phyloP scores from a whole-genome alignment of 495 filamentous ascomycete species.

The Glonium stellatum region DNA sequence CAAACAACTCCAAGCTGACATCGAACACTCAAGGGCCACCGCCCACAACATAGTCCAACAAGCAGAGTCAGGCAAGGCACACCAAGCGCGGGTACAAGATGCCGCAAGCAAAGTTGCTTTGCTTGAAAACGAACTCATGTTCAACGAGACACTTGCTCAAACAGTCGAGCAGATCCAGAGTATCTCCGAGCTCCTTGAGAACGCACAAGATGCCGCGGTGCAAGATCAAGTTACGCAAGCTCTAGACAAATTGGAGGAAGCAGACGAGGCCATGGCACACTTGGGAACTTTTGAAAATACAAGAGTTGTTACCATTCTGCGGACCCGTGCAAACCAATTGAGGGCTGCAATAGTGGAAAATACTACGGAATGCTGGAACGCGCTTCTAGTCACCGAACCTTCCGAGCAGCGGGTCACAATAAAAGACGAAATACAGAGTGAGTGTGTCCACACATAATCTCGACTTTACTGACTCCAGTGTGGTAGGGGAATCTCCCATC shows the following conservation, averaged over 20 bases:
- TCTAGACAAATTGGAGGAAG: slow-evolving; percentile 43
- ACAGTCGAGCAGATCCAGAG: slow-evolving; percentile 54
- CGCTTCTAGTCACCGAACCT: slow-evolving; percentile 30
- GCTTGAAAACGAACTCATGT: slow-evolving; percentile 66
- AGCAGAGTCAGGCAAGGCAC: slow-evolving; percentile 56
- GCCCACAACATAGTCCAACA: slow-evolving; percentile 69
- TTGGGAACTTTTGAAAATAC: slow-evolving; percentile 32
- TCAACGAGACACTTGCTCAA: slow-evolving; percentile 60
- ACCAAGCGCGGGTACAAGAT: slow-evolving; percentile 55
- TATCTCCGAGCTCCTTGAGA: slow-evolving; percentile 41
- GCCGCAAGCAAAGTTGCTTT: slow-evolving; percentile 63
- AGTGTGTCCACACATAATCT: background rate
- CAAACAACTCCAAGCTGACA: slow-evolving; percentile 73
- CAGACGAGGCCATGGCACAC: slow-evolving; percentile 38
- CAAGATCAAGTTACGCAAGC: slow-evolving; percentile 28
- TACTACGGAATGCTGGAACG: slow-evolving; percentile 37
- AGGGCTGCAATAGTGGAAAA: slow-evolving; percentile 30
- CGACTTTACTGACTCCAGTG: background rate
- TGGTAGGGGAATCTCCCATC: slow-evolving; percentile 14
- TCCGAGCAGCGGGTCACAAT: slow-evolving; percentile 25
- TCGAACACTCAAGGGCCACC: slow-evolving; percentile 61
- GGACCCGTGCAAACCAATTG: slow-evolving; percentile 28
- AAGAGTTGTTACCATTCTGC: slow-evolving; percentile 33
- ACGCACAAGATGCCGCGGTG: slow-evolving; percentile 33
- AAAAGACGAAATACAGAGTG: slow-evolving; percentile 28